Conservation (phyloP, 768 basidiomycete species). For the Calocybe cyanea region DNA sequence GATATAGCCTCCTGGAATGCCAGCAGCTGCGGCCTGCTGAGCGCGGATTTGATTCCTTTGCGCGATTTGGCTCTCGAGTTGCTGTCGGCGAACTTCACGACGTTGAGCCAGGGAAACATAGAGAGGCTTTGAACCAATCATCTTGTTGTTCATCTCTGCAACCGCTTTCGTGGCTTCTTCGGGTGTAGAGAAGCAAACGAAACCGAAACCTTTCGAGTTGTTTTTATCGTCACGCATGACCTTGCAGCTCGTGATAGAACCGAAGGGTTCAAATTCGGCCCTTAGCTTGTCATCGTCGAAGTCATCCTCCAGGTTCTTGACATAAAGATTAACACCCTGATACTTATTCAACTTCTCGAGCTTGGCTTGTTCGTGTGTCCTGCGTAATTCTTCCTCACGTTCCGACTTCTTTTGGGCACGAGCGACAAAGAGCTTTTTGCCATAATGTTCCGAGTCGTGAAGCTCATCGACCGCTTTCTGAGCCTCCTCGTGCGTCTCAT, state of each 20-base stretch:
- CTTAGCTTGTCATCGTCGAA: conserved; percentile 97
- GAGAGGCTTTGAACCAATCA: conserved; percentile 97
- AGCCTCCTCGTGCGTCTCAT: conserved; percentile 87
- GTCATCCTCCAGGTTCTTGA: conserved; percentile 99
- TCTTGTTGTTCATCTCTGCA: conserved; percentile 99
- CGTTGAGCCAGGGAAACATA: conserved; percentile 99
- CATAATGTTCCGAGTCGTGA: conserved; percentile 79
- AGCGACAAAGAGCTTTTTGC: conserved; percentile 90
- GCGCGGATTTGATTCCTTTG: conserved; percentile 96
- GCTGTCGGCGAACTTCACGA: conserved; percentile 95
- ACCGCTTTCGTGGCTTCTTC: conserved; percentile 99
- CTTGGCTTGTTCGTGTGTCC: conserved; percentile 91
- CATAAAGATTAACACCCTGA: conserved; percentile 98
- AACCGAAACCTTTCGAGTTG: conserved; percentile 94
- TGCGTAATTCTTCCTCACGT: conserved; percentile 94
- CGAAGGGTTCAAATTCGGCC: conserved; percentile 94
- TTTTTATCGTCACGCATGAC: conserved; percentile 98
- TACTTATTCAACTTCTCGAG: conserved; percentile 98
- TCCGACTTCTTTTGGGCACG: conserved; percentile 99
- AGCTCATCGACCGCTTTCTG: conserved; percentile 84
- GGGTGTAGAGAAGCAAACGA: conserved; percentile 97
- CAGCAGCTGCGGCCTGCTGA: conserved; percentile 91
- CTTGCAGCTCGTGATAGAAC: conserved; percentile 96
- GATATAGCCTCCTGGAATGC: conserved; percentile 79
- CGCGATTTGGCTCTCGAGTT: conserved; percentile 97